Conservation (phyloP, 2,329 filamentous ascomycete genomes). For the Helminthosporium solani region DNA sequence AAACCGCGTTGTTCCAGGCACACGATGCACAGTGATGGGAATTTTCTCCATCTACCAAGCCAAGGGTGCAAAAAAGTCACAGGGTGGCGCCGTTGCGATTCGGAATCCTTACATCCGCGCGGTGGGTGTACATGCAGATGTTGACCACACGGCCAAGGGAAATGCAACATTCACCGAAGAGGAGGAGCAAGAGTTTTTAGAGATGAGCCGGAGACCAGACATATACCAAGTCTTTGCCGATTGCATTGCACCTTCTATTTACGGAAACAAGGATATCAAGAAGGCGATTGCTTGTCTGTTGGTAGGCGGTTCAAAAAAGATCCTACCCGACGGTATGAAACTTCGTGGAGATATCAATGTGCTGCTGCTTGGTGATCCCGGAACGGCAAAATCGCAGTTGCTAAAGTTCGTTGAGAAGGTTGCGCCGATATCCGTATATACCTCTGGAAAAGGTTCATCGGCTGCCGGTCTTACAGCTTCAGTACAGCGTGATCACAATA, state of each 20-base stretch:
- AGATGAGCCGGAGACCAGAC: conserved; percentile 86
- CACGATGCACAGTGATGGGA: conserved; percentile 91
- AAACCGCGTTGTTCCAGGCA: conserved; percentile 92
- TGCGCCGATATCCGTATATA: conserved; percentile 96
- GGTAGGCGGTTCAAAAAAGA: conserved; percentile 95
- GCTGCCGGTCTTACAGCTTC: conserved; percentile 96
- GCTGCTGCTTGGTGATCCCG: conserved; percentile 90
- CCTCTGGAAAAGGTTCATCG: conserved; percentile 95
- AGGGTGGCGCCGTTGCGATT: conserved; percentile 84
- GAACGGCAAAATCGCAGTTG: conserved; percentile 96
- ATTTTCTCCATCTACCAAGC: conserved; percentile 98
- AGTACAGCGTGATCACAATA: conserved; percentile 88
- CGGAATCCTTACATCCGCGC: conserved; percentile 92
- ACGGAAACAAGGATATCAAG: conserved; percentile 94
- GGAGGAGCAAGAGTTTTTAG: conserved; percentile 93
- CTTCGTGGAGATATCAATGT: conserved; percentile 98
- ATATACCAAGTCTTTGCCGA: conserved; percentile 88
- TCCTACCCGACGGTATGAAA: conserved; percentile 95
- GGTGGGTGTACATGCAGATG: conserved; percentile 86
- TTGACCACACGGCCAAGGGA: conserved; percentile 86
- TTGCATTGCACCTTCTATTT: conserved; percentile 96
- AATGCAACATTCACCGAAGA: conserved; percentile 84
- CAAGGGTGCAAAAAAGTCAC: conserved; percentile 77
- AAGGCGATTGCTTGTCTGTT: conserved; percentile 94
- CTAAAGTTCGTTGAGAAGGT: conserved; percentile 97